Evolutionary conservation across 2,329 filamentous ascomycete genomes (phyloP).

Genomic region (Aschersonia sp.): DNA sequence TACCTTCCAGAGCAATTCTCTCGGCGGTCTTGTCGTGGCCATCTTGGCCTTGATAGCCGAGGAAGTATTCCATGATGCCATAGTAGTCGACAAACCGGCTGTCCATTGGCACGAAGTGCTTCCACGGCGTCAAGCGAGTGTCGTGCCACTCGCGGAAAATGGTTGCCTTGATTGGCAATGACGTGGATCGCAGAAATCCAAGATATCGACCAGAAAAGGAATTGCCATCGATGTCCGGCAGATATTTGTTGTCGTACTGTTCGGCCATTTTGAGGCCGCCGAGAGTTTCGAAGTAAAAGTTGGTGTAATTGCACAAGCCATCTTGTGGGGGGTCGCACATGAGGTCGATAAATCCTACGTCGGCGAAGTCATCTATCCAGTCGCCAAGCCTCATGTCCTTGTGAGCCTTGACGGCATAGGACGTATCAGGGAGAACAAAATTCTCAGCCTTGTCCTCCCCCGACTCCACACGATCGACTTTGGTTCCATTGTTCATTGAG

Average conservation of each 20-base stretch:
- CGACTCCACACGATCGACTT: constrained; percentile 33
- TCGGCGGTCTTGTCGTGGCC: constrained; percentile 43
- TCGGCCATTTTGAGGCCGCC: constrained; percentile 28
- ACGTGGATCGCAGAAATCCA: constrained; percentile 54
- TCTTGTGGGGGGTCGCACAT: constrained; percentile 27
- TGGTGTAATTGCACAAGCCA: constrained; percentile 32
- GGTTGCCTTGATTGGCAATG: constrained; percentile 62
- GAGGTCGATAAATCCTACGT: constrained; percentile 39
- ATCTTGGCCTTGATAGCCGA: constrained; percentile 37
- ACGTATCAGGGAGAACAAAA: constrained; percentile 34
- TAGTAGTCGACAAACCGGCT: constrained; percentile 59
- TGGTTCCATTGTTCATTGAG: constrained; percentile 55
- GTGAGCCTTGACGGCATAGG: constrained; percentile 33
- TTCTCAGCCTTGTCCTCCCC: constrained; percentile 29
- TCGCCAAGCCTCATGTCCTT: constrained; percentile 26
- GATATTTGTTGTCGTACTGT: constrained; percentile 50
- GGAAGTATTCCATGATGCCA: constrained; percentile 60
- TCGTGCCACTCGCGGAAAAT: constrained; percentile 76
- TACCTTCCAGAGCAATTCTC: constrained; percentile 50
- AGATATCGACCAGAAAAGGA: constrained; percentile 55
- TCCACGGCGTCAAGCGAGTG: constrained; percentile 58
- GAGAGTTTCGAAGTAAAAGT: constrained; percentile 25
- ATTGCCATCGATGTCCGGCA: constrained; percentile 67
- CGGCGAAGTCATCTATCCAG: constrained; percentile 34
- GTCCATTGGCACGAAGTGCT: constrained; percentile 71